phyloP scores from a whole-genome alignment of 2,329 filamentous ascomycete species.

The Chaetomium olivaceum region DNA sequence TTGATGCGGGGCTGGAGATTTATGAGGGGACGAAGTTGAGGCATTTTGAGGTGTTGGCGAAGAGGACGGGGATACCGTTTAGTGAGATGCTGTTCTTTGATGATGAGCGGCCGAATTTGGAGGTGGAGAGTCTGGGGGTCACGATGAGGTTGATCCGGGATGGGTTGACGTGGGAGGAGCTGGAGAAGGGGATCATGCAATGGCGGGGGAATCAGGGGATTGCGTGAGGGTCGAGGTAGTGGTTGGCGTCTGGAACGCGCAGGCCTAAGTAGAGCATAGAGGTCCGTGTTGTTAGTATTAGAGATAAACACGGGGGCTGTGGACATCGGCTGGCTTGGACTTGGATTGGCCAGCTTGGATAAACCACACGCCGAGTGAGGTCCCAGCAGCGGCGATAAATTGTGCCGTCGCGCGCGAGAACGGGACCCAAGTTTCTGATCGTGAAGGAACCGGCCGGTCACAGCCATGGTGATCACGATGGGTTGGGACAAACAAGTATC shows the following conservation, averaged over 20 bases:
- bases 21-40: slow-evolving; percentile 80
- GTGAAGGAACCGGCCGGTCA: not conserved
- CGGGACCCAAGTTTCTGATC: not conserved
- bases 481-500: not conserved
- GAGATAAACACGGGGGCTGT: not conserved
- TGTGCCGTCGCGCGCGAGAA: not conserved
- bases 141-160: slow-evolving; percentile 81
- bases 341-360: not conserved
- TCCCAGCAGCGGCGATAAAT: not conserved
- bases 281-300: not conserved
- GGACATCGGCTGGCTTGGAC: not conserved
- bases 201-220: slow-evolving; percentile 73
- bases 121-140: slow-evolving; percentile 77
- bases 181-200: slow-evolving; percentile 75
- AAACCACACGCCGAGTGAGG: not conserved
- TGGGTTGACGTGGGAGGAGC: slow-evolving; percentile 72
- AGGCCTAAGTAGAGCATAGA: not conserved
- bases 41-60: slow-evolving; percentile 75
- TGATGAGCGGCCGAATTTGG: slow-evolving; percentile 82
- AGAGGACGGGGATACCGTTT: slow-evolving; percentile 68
- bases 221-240: slow-evolving; percentile 7
- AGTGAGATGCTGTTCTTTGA: slow-evolving; percentile 96
- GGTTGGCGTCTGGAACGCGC: not conserved
- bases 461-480: not conserved
- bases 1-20: slow-evolving; percentile 63